Evolutionary conservation across 2,329 filamentous ascomycete genomes (phyloP).

Genomic region (Clonostachys sp.): DNA sequence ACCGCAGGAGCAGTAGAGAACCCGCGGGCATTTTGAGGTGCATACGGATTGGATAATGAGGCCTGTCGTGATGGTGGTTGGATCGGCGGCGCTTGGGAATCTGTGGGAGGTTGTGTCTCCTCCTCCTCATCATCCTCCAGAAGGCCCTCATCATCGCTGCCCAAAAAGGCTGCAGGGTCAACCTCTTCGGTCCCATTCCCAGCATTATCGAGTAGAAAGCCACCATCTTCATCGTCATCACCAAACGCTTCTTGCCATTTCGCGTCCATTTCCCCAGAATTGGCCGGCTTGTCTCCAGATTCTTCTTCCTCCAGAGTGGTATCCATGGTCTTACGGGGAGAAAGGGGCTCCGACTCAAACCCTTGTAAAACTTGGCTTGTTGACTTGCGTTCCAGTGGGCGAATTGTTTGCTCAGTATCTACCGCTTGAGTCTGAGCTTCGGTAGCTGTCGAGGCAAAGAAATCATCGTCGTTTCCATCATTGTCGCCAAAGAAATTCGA

Average conservation of each 20-base stretch:
- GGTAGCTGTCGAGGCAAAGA: slow-evolving; percentile 38
- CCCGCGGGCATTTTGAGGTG: slow-evolving; percentile 1
- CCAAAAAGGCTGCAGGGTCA: slow-evolving; percentile 63
- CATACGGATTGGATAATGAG: slow-evolving; percentile 4
- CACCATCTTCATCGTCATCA: slow-evolving; percentile 68
- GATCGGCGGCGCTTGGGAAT: too few species aligned
- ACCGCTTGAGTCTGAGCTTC: slow-evolving; percentile 41
- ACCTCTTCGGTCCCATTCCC: slow-evolving; percentile 36
- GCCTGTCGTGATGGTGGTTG: neutral
- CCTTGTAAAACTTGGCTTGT: slow-evolving; percentile 62
- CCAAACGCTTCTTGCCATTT: slow-evolving; percentile 81
- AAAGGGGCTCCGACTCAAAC: slow-evolving; percentile 27
- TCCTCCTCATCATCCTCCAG: slow-evolving; percentile 60
- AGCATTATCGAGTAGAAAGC: slow-evolving; percentile 56
- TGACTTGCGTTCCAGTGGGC: slow-evolving; percentile 59
- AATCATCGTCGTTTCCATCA: slow-evolving; percentile 10
- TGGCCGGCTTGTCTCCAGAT: slow-evolving; percentile 1
- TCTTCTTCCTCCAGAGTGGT: slow-evolving; percentile 18
- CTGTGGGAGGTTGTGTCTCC: neutral
- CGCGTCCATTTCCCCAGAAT: slow-evolving; percentile 48
- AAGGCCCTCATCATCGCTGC: slow-evolving; percentile 83
- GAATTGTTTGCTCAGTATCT: slow-evolving; percentile 11
- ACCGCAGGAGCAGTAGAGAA: neutral
- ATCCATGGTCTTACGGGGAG: slow-evolving; percentile 21
- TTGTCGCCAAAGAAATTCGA: too few species aligned